These are phyloP conservation scores for Dothidotthia symphoricarpi DNA, from an alignment of 2,329 filamentous ascomycete genomes.

Conservation along the genomic window DNA sequence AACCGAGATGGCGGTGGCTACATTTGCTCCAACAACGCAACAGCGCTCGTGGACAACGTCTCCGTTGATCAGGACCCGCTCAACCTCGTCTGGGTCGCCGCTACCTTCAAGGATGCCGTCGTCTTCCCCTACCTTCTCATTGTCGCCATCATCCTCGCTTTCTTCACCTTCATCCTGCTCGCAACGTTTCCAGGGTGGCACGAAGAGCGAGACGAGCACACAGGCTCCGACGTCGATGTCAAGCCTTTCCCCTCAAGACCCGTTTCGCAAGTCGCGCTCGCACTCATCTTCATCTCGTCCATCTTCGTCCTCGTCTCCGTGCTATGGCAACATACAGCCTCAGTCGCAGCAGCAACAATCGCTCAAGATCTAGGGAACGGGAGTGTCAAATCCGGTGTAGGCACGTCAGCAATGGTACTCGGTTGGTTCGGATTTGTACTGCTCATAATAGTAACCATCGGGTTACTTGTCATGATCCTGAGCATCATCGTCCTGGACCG, in stretches of 20 bases:
- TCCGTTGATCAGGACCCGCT: slow-evolving; percentile 90
- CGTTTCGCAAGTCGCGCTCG: slow-evolving; percentile 88
- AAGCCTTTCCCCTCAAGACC: slow-evolving; percentile 91
- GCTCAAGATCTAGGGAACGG: slow-evolving; percentile 92
- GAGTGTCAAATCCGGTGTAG: slow-evolving; percentile 80
- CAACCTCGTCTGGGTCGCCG: slow-evolving; percentile 95
- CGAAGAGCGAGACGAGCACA: slow-evolving; percentile 74
- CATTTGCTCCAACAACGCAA: slow-evolving; percentile 97
- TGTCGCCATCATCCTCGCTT: slow-evolving; percentile 95
- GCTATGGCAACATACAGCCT: slow-evolving; percentile 92
- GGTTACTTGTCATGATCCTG: slow-evolving; percentile 91
- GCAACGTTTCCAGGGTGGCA: slow-evolving; percentile 98
- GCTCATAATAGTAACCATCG: slow-evolving; percentile 93
- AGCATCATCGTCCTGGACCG: slow-evolving; percentile 79
- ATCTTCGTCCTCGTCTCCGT: slow-evolving; percentile 67
- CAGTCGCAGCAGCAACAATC: slow-evolving; percentile 89
- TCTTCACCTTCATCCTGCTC: slow-evolving; percentile 90
- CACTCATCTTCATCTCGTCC: slow-evolving; percentile 76
- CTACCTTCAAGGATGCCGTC: slow-evolving; percentile 97
- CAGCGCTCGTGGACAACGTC: slow-evolving; percentile 83
- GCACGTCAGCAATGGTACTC: slow-evolving; percentile 92
- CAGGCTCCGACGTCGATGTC: slow-evolving; percentile 81
- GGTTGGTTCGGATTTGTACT: slow-evolving; percentile 96
- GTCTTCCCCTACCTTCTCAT: slow-evolving; percentile 99
- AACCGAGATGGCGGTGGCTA: slow-evolving; percentile 86